Conservation (phyloP, 257 asterid genomes). For the Ligustrum vulgare region DNA sequence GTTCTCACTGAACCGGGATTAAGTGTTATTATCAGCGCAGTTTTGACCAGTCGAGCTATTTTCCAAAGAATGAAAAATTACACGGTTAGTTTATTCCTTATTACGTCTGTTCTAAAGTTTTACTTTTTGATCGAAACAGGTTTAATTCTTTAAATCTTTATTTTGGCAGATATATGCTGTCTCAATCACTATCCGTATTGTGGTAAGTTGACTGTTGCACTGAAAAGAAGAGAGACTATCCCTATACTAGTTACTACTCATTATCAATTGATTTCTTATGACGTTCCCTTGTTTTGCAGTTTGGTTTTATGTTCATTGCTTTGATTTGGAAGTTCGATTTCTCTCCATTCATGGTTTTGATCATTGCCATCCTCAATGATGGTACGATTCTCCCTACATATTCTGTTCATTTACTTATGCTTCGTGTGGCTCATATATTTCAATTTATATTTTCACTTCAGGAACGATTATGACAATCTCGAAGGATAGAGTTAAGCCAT, state of each 20-base stretch:
- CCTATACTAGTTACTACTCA: neutral
- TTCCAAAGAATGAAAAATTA: slow-evolving; percentile 97
- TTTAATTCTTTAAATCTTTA: slow-evolving; percentile 13
- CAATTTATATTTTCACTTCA: slow-evolving; percentile 20
- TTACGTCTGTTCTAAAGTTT: neutral
- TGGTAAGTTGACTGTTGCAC: slow-evolving; percentile 50
- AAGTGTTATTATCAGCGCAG: slow-evolving; percentile 91
- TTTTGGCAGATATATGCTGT: slow-evolving; percentile 86
- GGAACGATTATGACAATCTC: slow-evolving; percentile 98
- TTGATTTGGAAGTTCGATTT: slow-evolving; percentile 92
- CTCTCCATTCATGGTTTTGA: slow-evolving; percentile 92
- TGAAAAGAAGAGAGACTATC: neutral
- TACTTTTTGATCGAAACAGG: neutral
- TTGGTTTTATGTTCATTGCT: slow-evolving; percentile 90
- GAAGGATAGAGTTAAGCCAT: slow-evolving; percentile 93
- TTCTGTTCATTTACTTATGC: neutral
- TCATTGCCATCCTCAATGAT: slow-evolving; percentile 90
- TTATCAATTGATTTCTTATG: slow-evolving; percentile 12
- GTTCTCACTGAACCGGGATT: slow-evolving; percentile 95
- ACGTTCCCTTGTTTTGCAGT: slow-evolving; percentile 39
- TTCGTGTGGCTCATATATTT: neutral
- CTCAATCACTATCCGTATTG: slow-evolving; percentile 96
- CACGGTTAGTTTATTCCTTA: slow-evolving; percentile 50
- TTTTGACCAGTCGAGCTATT: slow-evolving; percentile 87
- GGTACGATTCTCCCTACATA: slow-evolving; percentile 40